These are phyloP conservation scores for Isoetes engelmannii DNA, from an alignment of 83 land plant species.

Conservation along the genomic window DNA sequence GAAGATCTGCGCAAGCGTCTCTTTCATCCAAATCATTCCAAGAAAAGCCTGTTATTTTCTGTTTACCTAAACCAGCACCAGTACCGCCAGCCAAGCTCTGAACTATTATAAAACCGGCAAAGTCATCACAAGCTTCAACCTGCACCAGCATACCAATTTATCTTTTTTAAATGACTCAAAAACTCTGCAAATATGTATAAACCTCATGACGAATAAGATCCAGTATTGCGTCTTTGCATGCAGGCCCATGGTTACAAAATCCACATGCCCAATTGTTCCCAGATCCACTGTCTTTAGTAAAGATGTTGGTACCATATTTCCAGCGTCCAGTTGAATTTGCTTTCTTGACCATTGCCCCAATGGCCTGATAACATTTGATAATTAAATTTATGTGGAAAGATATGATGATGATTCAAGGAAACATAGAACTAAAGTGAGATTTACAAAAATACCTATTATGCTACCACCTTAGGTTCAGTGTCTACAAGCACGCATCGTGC, in stretches of 20 bases:
- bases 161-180: neutral
- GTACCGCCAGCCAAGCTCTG: slow-evolving; percentile 45
- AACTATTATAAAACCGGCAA: slow-evolving; percentile 29
- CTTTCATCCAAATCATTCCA: neutral
- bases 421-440: neutral
- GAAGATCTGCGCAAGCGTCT: neutral
- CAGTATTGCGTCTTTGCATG: slow-evolving; percentile 18
- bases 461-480: slow-evolving; percentile 18
- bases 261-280: slow-evolving; percentile 46
- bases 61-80: slow-evolving; percentile 40
- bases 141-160: slow-evolving; percentile 1
- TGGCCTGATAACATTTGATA: slow-evolving; percentile 8
- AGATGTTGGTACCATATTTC: slow-evolving; percentile 23
- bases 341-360: slow-evolving; percentile 8
- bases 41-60: too few species aligned
- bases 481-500: slow-evolving; percentile 19
- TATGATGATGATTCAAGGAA: neutral
- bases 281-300: slow-evolving; percentile 36
- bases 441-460: neutral
- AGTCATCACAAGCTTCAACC: slow-evolving; percentile 42
- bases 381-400: too few species aligned
- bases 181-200: neutral
- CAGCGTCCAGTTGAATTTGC: slow-evolving; percentile 6
- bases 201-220: slow-evolving; percentile 37
- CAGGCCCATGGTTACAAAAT: slow-evolving; percentile 28